Base-by-base conservation (phyloP, 169 alveolate genomes). In the Perkinsus olseni region DNA sequence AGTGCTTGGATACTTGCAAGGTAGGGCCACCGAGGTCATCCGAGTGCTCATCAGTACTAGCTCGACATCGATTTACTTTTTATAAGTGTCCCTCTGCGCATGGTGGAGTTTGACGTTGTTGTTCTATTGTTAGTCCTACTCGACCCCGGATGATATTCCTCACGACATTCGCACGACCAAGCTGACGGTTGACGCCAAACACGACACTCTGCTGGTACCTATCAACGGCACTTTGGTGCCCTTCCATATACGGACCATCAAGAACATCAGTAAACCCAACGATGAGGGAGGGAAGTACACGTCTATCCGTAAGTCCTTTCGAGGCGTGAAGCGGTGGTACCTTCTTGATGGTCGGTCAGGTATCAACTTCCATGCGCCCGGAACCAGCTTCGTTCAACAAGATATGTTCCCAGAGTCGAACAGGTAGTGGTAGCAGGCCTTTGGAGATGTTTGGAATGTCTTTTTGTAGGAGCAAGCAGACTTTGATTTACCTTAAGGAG, bases 401-500 rank as follows among this genome's bases (percentile, higher is more conserved):
- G 82, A 62, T 24, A 62, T 62, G 82, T 62, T 62, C 82, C 82
- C 82, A 3, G 82, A 62, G 82, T 8, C 82, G 1, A 62, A 62
- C 34, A 62, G 82, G 82, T 62, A 62, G 28, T 13, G 31, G 82
- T 21, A 11, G 11, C 50, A 40, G 50, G 11, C 21, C 8, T 62
- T 4, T 62, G 82, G 82, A 0, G 1, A 45, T 45, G 62, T 45
- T 13, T 4, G 31, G 82, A 28, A 24, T 13, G 34, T 0, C 8
- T 62, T 62, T 13, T 0, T 62, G 82, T 62, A 62, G 82, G 82
- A 62, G 94, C 3, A 74, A 90, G 36, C 92, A 74, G 38, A 91
- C 93, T 39, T 39, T 91, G 11, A 74, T 98, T 74, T 98, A 98
- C 96, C 96, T 98, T 6, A 98, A 97, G 94, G 99, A 99, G 95